phyloP scores from a whole-genome alignment of 2,329 filamentous ascomycete species.

The Verticillium dahliae region DNA sequence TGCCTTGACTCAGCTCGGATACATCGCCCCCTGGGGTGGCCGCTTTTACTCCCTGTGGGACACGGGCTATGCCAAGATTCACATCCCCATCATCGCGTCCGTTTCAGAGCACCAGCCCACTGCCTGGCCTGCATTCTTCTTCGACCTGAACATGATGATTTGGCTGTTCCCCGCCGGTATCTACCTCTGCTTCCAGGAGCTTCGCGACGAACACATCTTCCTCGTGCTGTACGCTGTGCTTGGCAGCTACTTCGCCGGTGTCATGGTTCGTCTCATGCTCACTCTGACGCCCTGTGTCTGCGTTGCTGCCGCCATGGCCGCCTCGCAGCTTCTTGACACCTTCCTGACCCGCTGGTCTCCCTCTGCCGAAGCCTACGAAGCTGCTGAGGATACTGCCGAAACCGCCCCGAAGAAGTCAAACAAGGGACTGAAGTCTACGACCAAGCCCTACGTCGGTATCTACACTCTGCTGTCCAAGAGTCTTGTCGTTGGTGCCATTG shows the following conservation, averaged over 20 bases:
- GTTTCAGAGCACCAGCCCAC: slow-evolving; percentile 99
- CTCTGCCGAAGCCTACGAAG: slow-evolving; percentile 35
- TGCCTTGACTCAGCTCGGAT: slow-evolving; percentile 79
- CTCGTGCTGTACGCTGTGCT: slow-evolving; percentile 96
- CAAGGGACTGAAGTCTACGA: slow-evolving; percentile 62
- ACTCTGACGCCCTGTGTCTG: slow-evolving; percentile 95
- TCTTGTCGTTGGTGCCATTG: slow-evolving; percentile 65
- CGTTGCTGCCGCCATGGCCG: slow-evolving; percentile 81
- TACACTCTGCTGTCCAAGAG: slow-evolving; percentile 75
- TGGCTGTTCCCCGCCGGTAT: slow-evolving; percentile 99
- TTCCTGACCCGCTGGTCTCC: slow-evolving; percentile 68
- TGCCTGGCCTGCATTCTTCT: slow-evolving; percentile 98
- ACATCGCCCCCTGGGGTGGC: slow-evolving; percentile 95
- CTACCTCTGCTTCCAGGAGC: slow-evolving; percentile 92
- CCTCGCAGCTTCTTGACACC: slow-evolving; percentile 82
- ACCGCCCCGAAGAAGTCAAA: slow-evolving; percentile 49
- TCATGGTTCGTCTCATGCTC: slow-evolving; percentile 99
- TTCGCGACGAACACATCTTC: slow-evolving; percentile 96
- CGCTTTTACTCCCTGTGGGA: slow-evolving; percentile 99
- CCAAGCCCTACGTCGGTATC: slow-evolving; percentile 72
- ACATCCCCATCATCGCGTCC: slow-evolving; percentile 99
- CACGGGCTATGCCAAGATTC: slow-evolving; percentile 96
- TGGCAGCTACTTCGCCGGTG: slow-evolving; percentile 95
- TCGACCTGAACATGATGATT: slow-evolving; percentile 95
- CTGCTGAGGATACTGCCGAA: slow-evolving; percentile 32